Evolutionary conservation across 1,284 basidiomycete genomes (phyloP), one percentile per base, ranked within the genome.

Genomic region (Sanguinoderma infundibulare): DNA sequence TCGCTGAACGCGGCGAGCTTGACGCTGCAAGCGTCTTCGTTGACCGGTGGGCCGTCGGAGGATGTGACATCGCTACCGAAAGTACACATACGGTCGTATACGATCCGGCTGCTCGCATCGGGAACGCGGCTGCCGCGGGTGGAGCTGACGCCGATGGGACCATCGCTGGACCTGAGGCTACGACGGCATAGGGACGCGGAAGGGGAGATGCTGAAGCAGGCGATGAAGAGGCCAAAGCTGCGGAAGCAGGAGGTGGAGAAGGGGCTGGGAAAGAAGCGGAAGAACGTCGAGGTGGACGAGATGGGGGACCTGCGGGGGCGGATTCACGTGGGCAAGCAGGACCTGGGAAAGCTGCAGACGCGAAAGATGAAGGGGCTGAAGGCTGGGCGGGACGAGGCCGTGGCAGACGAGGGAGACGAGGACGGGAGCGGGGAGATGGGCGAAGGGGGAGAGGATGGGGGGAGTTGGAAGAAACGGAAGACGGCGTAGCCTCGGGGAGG

Each of bases 291-390:
- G 80, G 94, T 96, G 66, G 97, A 99, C 80, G 95, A 95, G 76
- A 98, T 98, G 97, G 97, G 97, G 60, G 95, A 99, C 77, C 78
- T 96, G 77, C 86, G 97, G 66, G 97, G 96, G 51, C 83, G 89
- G 62, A 86, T 99, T 55, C 97, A 98, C 76, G 77, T 99, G 51
- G 94, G 82, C 60, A 92, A 88, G 76, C 97, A 99, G 81, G 95
- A 99, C 77, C 76, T 99, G 68, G 78, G 74, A 67, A 92, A 85
- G 78, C 73, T 99, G 77, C 95, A 98, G 83, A 90, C 88, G 63
- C 83, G 92, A 71, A 96, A 96, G 81, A 95, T 96, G 91, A 96
- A 95, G 78, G 95, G 91, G 14, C 74, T 97, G 67, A 94, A 91
- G 73, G 74, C 77, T 36, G 79, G 75, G 42, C 65, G 70, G 44